A percentile compares a stretch with the other conserved stretches of the same genome.
These are phyloP conservation scores for Venturia nashicola DNA, from an alignment of 2,329 filamentous ascomycete genomes.

Conservation along the genomic window DNA sequence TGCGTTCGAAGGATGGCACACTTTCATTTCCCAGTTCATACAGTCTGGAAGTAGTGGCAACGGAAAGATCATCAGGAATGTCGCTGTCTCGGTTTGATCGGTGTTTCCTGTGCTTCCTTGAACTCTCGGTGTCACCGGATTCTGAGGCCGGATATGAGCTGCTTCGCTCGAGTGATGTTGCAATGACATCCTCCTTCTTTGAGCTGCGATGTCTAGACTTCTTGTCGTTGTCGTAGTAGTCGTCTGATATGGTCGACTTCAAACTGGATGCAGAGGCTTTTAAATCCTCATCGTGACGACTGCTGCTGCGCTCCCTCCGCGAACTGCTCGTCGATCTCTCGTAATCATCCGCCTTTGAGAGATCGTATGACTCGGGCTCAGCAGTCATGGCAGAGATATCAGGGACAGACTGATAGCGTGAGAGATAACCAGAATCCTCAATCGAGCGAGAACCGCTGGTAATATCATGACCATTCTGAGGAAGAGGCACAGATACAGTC, in stretches of 20 bases:
- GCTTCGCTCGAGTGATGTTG: not conserved
- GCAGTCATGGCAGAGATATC: not conserved
- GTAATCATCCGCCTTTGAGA: not conserved
- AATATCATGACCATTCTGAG: conserved; percentile 2
- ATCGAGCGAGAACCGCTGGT: not conserved
- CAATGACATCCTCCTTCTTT: conserved; percentile 3
- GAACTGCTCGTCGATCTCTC: not conserved
- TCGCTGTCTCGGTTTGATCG: conserved; percentile 19
- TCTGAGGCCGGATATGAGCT: conserved; percentile 4
- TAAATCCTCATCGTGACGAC: conserved; percentile 6
- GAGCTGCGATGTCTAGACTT: conserved; percentile 4
- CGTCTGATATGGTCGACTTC: conserved; percentile 1
- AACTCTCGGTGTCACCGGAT: conserved; percentile 12
- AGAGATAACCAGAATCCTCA: conserved; percentile 4
- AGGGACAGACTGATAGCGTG: not conserved
- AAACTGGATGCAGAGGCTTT: conserved; percentile 5
- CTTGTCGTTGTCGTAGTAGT: conserved; percentile 6
- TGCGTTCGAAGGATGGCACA: not conserved
- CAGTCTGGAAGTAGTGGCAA: conserved; percentile 11
- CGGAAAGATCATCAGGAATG: conserved; percentile 6
- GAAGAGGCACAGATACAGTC: not conserved
- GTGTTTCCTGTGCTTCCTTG: conserved; percentile 22
- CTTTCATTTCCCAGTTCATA: not conserved
- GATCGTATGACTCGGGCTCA: conserved; percentile 20
- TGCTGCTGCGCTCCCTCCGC: not conserved